These are phyloP conservation scores for Dillenia suffruticosa DNA, from an alignment of 164 flowering plant genomes.

Conservation along the genomic window DNA sequence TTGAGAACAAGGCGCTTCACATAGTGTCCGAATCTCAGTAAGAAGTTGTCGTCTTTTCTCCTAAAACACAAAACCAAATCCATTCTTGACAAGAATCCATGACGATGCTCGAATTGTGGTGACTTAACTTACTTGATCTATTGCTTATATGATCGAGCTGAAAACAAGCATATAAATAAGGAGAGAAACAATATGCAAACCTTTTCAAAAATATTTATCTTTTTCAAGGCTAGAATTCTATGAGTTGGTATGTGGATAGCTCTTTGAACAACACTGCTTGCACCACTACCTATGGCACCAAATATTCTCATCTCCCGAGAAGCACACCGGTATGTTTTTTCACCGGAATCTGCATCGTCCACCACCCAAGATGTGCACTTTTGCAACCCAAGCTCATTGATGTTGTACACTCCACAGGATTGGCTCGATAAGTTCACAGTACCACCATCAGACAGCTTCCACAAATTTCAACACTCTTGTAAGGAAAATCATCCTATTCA, in stretches of 20 bases:
- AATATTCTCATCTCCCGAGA: slow-evolving; percentile 96
- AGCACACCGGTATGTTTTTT: slow-evolving; percentile 84
- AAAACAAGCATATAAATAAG: background rate
- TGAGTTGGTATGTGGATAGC: slow-evolving; percentile 92
- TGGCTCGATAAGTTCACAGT: slow-evolving; percentile 84
- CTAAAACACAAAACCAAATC: slow-evolving; percentile 25
- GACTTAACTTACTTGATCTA: no score
- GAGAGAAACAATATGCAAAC: slow-evolving; percentile 25
- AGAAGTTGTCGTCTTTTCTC: slow-evolving; percentile 97
- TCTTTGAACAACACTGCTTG: slow-evolving; percentile 99
- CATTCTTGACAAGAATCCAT: background rate
- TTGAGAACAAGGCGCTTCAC: slow-evolving; percentile 89
- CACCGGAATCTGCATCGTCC: slow-evolving; percentile 51
- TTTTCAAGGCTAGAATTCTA: slow-evolving; percentile 87
- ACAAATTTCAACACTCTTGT: slow-evolving; percentile 7
- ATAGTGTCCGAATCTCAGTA: slow-evolving; percentile 86
- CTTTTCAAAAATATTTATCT: slow-evolving; percentile 96
- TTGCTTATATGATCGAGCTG: background rate
- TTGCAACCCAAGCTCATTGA: slow-evolving; percentile 94
- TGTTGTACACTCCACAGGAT: slow-evolving; percentile 87
- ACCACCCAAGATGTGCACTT: slow-evolving; percentile 60
- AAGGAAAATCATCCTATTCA: slow-evolving; percentile 1
- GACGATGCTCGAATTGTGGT: no score
- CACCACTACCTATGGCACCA: slow-evolving; percentile 97
- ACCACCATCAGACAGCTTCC: slow-evolving; percentile 84